Evolutionary conservation across 2,329 filamentous ascomycete genomes (phyloP), one percentile per base, ranked within the genome.

Genomic region (Periconia sp.): DNA sequence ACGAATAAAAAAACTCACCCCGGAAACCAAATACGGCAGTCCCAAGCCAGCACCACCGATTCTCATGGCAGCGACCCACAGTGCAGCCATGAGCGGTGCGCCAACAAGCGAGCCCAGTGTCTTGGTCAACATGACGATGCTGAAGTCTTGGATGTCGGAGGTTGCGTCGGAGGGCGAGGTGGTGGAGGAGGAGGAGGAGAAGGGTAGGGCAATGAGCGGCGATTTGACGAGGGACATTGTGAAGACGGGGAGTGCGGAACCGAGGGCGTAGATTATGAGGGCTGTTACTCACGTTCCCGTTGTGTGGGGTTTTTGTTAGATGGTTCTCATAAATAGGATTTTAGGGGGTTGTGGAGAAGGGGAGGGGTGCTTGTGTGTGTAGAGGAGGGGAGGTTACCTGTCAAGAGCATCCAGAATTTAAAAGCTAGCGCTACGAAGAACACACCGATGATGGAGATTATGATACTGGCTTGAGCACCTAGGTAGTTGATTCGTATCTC

Each of bases 201-300:
- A 56, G 14, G 55, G 51, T 0, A 69, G 44, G 2, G 70, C 65
- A 19, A 74, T 66, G 7, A 70, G 57, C 2, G 64, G 62, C 7
- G 68, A 69, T 49, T 73, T 72, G 27, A 74, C 69, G 6, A 74
- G 59, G 7, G 70, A 72, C 64, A 73, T 72, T 0, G 70, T 72
- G 52, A 75, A 75, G 6, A 74, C 70, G 0, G 72, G 71, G 14
- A 74, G 59, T 9, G 72, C 71, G 10, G 72, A 75, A 11, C 72
- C 72, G 9, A 73, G 55, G 10, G 72, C 72, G 46, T 75, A 75
- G 11, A 74, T 51, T 9, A 75, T 62, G 15, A 75, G 61, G 1
- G 70, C 72, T 71, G 23, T 1, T 41, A n/a, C n/a, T 35, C 6
- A 37, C 11, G 23, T 27, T 8, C 23, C 23, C 3, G 5, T 3